Base-by-base conservation (phyloP, 768 basidiomycete species). In the Termitomyces sp. region DNA sequence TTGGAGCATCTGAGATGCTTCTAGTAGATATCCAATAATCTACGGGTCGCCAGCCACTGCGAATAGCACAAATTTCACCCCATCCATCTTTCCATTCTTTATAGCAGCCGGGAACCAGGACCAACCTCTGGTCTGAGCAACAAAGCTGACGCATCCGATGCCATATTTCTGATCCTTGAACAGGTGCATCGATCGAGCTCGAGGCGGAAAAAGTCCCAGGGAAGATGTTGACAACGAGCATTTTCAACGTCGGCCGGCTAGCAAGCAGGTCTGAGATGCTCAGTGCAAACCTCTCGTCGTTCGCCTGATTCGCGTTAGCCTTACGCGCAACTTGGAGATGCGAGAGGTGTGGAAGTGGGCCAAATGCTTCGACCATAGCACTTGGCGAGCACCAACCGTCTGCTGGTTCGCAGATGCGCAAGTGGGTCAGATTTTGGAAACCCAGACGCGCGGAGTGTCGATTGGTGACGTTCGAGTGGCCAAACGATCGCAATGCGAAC, bases 321-420 rank as follows among this genome's bases (percentile, higher is more conserved):
- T 72, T 72, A 34, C 78, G 76, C 3, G 76, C 64, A 9, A 80
- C 66, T 52, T 76, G 70, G 18, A 79, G 65, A 61, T 79, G 73
- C 2, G 78, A 70, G 6, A 80, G 70, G 30, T 71, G 60, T 0
- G 72, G 72, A 4, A 74, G 68, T n/a, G 66, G 39, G 5, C 73
- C 73, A 51, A 77, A 73, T 20, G 68, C 62, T 7, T 57, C 61
- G 37, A 78, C 63, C 31, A 76, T 73, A 22, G 68, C 61, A 30
- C 62, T 62, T 2, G 76, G 78, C 6, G 73, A 71, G 44, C 67
- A 61, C 75, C 76, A 77, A 13, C 62, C 60, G 52, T 71, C 69
- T 34, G 72, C 65, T 1, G 76, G 76, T 60, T 78, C 75, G 41
- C 73, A 73, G 57, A 78, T 67, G 9, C 75, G 71, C 4, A 79